Base-by-base conservation (phyloP, 2,329 filamentous ascomycete genomes). In the Cladobotryum mycophilum region DNA sequence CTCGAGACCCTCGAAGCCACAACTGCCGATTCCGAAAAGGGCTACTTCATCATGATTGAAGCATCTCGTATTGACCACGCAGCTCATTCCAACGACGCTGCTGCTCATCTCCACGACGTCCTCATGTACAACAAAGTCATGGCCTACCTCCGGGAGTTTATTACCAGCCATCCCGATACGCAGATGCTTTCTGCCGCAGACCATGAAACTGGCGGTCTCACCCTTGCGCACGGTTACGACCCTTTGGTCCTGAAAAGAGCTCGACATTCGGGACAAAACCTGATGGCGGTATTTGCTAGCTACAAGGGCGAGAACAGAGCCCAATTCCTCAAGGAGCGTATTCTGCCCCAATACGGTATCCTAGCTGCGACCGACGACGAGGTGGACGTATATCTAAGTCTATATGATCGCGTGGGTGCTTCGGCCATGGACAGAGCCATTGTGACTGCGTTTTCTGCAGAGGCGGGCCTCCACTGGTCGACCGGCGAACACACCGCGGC, bases 11-110 rank as follows among this genome's bases (percentile, higher is more conserved):
- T 60, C 8, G 50, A 55, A 18, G 47, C 45, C 4, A 55, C 55
- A 11, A 55, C 55, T 12, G 42, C 45, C 34, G 38, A 51, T 38
- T 41, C 46, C 8, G 20, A 49, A 17, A 53, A 53, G 41, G 59
- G 58, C 14, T 61, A 51, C 42, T 61, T 60, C 44, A 52, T 61
- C 58, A 60, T 60, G 58, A 53, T 60, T 17, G 59, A 60, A 49
- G 59, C 59, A 7, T 60, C 58, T 17, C 55, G 58, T 37, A 57
- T 61, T 22, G 58, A 58, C 45, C 58, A 61, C 45, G 58, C 58
- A 9, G 59, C 48, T 13, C 57, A 60, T 46, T 53, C 55, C 51
- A 59, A 60, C 43, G 58, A 61, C 46, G 55, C 54, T 4, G 53
- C 54, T 7, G 54, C 53, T 35, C 58, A 61, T 47, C 36, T 61